phyloP scores from a whole-genome alignment of 2,329 filamentous ascomycete genomes.

The Pseudocercospora fijiensis region DNA sequence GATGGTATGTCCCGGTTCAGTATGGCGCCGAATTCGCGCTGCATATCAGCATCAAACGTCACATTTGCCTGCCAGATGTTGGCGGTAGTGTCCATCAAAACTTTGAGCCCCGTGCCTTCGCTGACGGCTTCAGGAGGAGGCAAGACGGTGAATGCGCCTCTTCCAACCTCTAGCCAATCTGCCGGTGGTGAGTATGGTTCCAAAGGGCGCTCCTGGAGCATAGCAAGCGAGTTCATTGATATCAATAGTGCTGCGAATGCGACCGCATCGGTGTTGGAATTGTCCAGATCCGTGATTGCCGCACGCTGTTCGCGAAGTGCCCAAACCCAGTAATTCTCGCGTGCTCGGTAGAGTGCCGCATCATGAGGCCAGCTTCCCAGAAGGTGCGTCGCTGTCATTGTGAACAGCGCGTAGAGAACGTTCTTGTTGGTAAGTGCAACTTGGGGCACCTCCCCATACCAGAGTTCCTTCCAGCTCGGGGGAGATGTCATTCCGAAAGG shows the following conservation, averaged over 20 bases:
- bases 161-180: slow-evolving; percentile 37
- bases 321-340: slow-evolving; percentile 29
- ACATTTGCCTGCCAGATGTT: slow-evolving; percentile 27
- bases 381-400: slow-evolving; percentile 30
- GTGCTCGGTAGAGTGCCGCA: slow-evolving; percentile 22
- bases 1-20: slow-evolving; percentile 28
- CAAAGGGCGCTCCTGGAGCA: slow-evolving; percentile 32
- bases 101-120: slow-evolving; percentile 28
- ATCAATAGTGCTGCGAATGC: slow-evolving; percentile 34
- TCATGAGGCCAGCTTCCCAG: slow-evolving; percentile 24
- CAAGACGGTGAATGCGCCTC: slow-evolving; percentile 32
- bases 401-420: slow-evolving; percentile 29
- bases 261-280: slow-evolving; percentile 34
- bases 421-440: slow-evolving; percentile 28
- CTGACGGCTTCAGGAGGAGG: slow-evolving; percentile 25
- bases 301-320: slow-evolving; percentile 34
- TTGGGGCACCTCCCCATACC: slow-evolving; percentile 30
- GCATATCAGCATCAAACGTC: slow-evolving; percentile 25
- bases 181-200: slow-evolving; percentile 35
- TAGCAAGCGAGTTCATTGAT: slow-evolving; percentile 34
- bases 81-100: slow-evolving; percentile 29
- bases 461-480: slow-evolving; percentile 29
- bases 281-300: slow-evolving; percentile 30
- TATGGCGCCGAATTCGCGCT: slow-evolving; percentile 28
- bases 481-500: slow-evolving; percentile 30